These are phyloP conservation scores for Helicostylum pulchrum DNA, from an alignment of 192 early-diverging fungal genomes.

Conservation along the genomic window DNA sequence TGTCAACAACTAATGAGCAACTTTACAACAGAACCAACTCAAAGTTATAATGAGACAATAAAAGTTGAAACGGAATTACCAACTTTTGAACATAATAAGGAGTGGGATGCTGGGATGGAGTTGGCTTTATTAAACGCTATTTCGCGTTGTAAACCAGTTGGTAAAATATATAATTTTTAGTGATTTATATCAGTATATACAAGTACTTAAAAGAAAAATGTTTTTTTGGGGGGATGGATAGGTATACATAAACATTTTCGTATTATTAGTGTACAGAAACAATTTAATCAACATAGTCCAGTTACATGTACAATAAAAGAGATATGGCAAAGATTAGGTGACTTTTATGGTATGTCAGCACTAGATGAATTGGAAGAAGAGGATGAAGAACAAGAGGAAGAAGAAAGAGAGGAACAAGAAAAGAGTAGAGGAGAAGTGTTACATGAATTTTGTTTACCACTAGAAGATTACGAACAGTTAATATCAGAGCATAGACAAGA, in stretches of 20 bases:
- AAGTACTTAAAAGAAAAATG: background rate
- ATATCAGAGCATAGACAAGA: slow-evolving; percentile 45
- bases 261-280: slow-evolving; percentile 49
- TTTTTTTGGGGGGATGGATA: too few relatives aligned
- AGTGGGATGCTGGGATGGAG: slow-evolving; percentile 51
- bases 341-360: slow-evolving; percentile 44
- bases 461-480: slow-evolving; percentile 46
- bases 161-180: slow-evolving; percentile 26
- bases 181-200: background rate
- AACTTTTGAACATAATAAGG: slow-evolving; percentile 11
- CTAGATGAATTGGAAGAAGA: slow-evolving; percentile 50
- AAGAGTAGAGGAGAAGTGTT: slow-evolving; percentile 25
- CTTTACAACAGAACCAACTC: too few relatives aligned
- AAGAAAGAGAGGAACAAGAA: slow-evolving; percentile 33
- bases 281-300: slow-evolving; percentile 43
- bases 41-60: too few relatives aligned
- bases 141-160: slow-evolving; percentile 48
- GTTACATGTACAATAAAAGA: slow-evolving; percentile 41
- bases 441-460: slow-evolving; percentile 46
- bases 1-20: too few relatives aligned
- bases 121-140: slow-evolving; percentile 47
- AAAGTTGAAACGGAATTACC: too few relatives aligned
- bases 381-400: slow-evolving; percentile 33
- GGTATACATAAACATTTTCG: slow-evolving; percentile 57
- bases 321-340: slow-evolving; percentile 43